A percentile compares a stretch with the other conserved stretches of the same genome.
phyloP scores from a whole-genome alignment of 176 grass and related monocot genomes.

The Phyllostachys edulis region DNA sequence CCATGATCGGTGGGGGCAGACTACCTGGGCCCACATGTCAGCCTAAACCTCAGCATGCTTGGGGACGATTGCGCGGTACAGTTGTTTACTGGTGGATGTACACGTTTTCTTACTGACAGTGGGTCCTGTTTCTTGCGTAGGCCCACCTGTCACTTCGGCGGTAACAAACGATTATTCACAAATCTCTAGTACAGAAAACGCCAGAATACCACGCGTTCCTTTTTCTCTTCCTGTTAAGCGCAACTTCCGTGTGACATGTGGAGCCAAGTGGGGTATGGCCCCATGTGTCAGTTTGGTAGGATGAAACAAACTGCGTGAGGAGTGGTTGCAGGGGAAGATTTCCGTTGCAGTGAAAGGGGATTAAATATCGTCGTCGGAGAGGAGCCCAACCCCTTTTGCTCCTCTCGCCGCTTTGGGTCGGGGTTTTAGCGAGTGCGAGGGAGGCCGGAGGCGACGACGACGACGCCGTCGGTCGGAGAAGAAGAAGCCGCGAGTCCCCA shows the following conservation, averaged over 20 bases:
- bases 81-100: neutral
- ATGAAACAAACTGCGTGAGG: accelerated
- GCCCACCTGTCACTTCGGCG: neutral
- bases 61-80: neutral
- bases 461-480: slow-evolving; percentile 24
- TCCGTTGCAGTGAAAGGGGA: neutral
- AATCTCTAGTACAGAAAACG: neutral
- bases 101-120: neutral
- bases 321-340: neutral
- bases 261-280: accelerated
- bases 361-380: slow-evolving; percentile 53
- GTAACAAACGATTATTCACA: neutral
- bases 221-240: accelerated
- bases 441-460: slow-evolving; percentile 51
- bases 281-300: accelerated
- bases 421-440: slow-evolving; percentile 67
- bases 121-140: accelerated
- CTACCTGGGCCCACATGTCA: neutral
- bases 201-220: neutral
- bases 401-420: slow-evolving; percentile 53
- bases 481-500: slow-evolving; percentile 3
- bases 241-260: accelerated
- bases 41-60: neutral
- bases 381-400: slow-evolving; percentile 31
- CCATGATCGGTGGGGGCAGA: neutral